phyloP scores from a whole-genome alignment of 2,329 filamentous ascomycete species.

The Neonectria neomacrospora region DNA sequence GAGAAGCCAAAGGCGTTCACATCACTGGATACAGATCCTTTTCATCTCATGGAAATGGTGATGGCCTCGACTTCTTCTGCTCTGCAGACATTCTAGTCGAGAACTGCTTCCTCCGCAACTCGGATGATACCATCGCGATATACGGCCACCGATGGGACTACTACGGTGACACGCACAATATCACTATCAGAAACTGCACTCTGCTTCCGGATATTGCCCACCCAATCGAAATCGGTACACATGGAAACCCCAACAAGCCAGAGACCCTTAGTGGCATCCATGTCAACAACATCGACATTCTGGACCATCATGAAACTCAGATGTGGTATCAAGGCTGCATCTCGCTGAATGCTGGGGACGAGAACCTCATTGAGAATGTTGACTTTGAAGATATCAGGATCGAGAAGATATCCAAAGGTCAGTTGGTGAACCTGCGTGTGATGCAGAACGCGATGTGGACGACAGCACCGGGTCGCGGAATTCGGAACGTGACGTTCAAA shows the following conservation, averaged over 20 bases:
- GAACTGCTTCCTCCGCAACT: constrained; percentile 50
- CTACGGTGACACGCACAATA: constrained; percentile 48
- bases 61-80: constrained; percentile 43
- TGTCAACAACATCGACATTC: constrained; percentile 50
- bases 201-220: constrained; percentile 49
- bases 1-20: constrained; percentile 32
- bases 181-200: constrained; percentile 46
- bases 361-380: constrained; percentile 46
- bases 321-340: constrained; percentile 51
- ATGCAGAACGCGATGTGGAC: constrained; percentile 51
- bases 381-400: constrained; percentile 46
- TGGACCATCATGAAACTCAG: constrained; percentile 51
- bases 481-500: constrained; percentile 34
- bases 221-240: constrained; percentile 51
- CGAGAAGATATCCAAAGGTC: constrained; percentile 47
- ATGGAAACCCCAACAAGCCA: constrained; percentile 48
- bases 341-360: constrained; percentile 49
- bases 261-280: constrained; percentile 46
- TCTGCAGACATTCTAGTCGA: constrained; percentile 40
- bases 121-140: constrained; percentile 51
- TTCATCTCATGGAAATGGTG: constrained; percentile 37
- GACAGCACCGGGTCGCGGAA: constrained; percentile 46
- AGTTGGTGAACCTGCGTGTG: constrained; percentile 49
- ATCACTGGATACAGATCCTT: constrained; percentile 37
- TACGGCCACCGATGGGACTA: constrained; percentile 49